Base-by-base conservation (phyloP, 495 filamentous ascomycete genomes). In the Lindgomyces ingoldianus region DNA sequence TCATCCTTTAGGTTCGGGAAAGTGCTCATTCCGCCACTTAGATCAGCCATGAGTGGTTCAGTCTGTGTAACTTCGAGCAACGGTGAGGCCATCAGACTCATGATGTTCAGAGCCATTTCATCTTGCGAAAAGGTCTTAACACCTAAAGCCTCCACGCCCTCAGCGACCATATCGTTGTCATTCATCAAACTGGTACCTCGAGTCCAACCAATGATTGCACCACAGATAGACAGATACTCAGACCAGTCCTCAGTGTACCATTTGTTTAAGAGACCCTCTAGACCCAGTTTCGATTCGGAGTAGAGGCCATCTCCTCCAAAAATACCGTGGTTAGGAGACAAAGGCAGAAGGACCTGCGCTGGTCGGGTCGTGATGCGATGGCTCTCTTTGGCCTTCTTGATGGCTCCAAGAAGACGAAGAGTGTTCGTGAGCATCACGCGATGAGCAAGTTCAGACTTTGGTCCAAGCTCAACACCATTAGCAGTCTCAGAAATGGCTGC, bases 81-180 rank as follows among this genome's bases (percentile, higher is more conserved):
- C 24, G 87, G 84, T 10, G 94, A 91, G 3, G 93, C 86, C 94
- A 99, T 97, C 48, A 99, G 85, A 59, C 94, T 93, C 36, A 99
- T 86, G 56, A 99, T 78, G 76, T 98, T 99, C 83, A 99, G 97
- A 2, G 94, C 94, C 94, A 99, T 99, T 77, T 99, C 94, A 70
- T 95, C 91, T 79, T 98, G 95, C n/a, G 93, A 97, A 80, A 99
- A 99, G 3, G 94, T 99, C 64, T 94, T 90, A 16, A 98, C 95
- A 72, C 94, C 94, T 70, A 93, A 92, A 64, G 88, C 89, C 79
- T 99, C 94, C 56, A 99, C 89, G 50, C 93, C 95, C 75, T 98
- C 93, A 8, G 94, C 95, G 57, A 97, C 91, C 72, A 96, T 86
- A 75, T 99, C 98, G 81, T 99, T 99, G 66, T 90, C 93, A 71